Base-by-base conservation (phyloP, 208 protist genomes). In the Trypanosomatidae sp. region DNA sequence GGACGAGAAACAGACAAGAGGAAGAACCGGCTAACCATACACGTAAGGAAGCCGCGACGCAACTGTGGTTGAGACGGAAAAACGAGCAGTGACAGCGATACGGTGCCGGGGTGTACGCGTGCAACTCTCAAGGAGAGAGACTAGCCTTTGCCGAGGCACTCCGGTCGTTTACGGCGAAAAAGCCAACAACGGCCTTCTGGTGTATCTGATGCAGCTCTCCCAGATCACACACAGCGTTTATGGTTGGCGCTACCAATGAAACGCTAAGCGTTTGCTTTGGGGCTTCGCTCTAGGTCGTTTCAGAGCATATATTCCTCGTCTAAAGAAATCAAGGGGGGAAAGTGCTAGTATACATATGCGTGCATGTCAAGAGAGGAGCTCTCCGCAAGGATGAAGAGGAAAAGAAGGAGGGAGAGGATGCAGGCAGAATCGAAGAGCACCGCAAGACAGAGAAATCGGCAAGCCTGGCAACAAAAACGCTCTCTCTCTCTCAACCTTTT, bases 291-390 rank as follows among this genome's bases (percentile, higher is more conserved):
- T 22, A n/a, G 39, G 41, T 44, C 10, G 17, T 28, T 65, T n/a
- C 60, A 15, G 15, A 65, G 8, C 8, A 65, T 30, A 39, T 28
- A 22, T 17, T 65, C 60, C 60, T 65, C 41, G 7, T 19, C 22
- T 19, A 30, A 25, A 65, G 22, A 22, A 47, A 39, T 28, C 50
- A 43, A 62, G 2, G 33, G 1, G 22, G 15, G 17, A 50, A 68
- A 19, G n/a, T 13, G 46, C 64, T 68, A 68, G n/a, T 68, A 53
- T 53, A 68, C 64, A 68, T 68, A 30, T 25, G 60, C n/a, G 39
- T 13, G 39, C 60, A 47, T 65, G 22, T 46, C 60, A 65, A 44
- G 60, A 12, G 36, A 30, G 22, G 3, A 25, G 60, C 60, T 28
- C n/a, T 28, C 22, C 25, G 19, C 17, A 25, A 33, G 47, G 41